phyloP scores from a whole-genome alignment of 148 eudicot genomes.

The Polygonum aviculare region DNA sequence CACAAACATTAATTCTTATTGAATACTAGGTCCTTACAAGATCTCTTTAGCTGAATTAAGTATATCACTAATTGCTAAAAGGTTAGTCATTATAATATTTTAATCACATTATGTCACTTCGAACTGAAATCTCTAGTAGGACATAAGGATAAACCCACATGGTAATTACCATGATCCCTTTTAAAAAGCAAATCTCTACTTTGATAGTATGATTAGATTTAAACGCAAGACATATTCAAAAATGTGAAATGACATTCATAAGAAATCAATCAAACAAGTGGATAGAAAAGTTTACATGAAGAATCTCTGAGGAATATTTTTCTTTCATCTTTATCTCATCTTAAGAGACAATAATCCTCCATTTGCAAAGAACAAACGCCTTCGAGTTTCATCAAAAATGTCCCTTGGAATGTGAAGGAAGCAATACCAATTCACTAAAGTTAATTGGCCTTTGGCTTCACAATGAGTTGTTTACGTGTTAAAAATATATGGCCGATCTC shows the following conservation, averaged over 20 bases:
- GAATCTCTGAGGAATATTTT: neutral
- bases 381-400: conserved; percentile 2
- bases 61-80: no score
- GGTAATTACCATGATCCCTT: neutral
- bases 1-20: no score
- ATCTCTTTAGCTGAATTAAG: no score
- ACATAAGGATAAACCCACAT: no score
- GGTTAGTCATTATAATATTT: no score
- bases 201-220: neutral
- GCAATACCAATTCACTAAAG: neutral
- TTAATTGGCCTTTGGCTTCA: neutral
- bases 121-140: neutral
- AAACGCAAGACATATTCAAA: neutral
- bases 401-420: neutral
- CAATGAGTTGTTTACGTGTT: neutral
- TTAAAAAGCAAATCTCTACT: neutral
- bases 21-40: no score
- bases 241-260: neutral
- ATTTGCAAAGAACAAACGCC: neutral
- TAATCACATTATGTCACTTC: neutral
- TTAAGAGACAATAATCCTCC: neutral
- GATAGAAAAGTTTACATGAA: neutral
- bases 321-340: neutral
- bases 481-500: neutral
- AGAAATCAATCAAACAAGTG: neutral